Base-by-base conservation (phyloP, 1,139 yeast genomes). In the Yarrowia galli region DNA sequence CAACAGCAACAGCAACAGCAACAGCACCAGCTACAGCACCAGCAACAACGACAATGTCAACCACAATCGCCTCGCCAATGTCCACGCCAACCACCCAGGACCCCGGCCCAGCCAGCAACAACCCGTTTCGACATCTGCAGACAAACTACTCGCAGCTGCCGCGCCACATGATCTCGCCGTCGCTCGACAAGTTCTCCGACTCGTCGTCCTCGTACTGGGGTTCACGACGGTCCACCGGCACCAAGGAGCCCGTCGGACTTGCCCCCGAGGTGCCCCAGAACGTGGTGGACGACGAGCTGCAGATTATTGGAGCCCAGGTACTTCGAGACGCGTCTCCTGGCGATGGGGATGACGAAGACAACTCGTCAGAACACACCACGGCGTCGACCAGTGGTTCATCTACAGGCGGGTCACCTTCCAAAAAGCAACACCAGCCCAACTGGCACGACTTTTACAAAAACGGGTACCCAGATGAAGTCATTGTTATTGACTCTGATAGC, bases 401-500 rank as follows among this genome's bases (percentile, higher is more conserved):
- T n/a, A 54, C 43, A 2, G 60, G 69, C 61, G 70, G 28, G 43
- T 64, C 58, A 54, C 67, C 53, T 15, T 32, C 43, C 16, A 53
- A 53, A 22, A 65, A 65, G 15, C 67, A 65, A 9, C 67, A 42
- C 51, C 58, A 65, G n/a, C 72, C 75, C 32, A 67, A 76, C 70
- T 76, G 79, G 79, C 70, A 71, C 51, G 75, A 74, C 67, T 76
- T 75, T 69, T 76, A 76, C 69, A 71, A 72, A 46, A 76, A 76
- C 68, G 79, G 78, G 18, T 71, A 71, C 56, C 79, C 79, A n/a
- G 70, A 71, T 40, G 79, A 77, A 68, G 74, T 77, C 54, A 77
- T 77, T 70, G 77, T 77, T 45, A 76, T 77, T 22, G 77, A 76
- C 45, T 77, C 75, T 64, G 75, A 73, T 63, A 74, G 72, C 18